These are phyloP conservation scores for Elsinoe australis DNA, from an alignment of 2,329 filamentous ascomycete genomes.

Conservation along the genomic window DNA sequence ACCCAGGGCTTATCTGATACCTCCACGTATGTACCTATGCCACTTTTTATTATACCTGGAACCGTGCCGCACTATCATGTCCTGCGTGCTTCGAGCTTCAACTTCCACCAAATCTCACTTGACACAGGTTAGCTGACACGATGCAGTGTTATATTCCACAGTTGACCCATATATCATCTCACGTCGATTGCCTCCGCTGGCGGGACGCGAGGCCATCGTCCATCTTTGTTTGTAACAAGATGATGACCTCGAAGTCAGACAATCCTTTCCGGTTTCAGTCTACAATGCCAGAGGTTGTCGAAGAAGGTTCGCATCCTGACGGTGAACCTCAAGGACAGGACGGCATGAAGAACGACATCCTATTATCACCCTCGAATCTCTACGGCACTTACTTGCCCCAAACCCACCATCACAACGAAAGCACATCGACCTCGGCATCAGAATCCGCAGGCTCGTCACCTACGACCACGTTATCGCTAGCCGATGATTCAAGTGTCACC, in stretches of 20 bases:
- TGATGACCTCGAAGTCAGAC: slow-evolving; percentile 9
- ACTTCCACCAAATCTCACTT: too few relatives aligned
- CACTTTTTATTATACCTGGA: neutral
- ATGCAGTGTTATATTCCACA: neutral
- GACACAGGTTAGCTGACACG: too few relatives aligned
- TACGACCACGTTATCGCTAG: slow-evolving; percentile 85
- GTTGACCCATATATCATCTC: neutral
- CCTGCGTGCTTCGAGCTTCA: too few relatives aligned
- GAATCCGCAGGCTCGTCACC: slow-evolving; percentile 91
- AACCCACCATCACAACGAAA: slow-evolving; percentile 63
- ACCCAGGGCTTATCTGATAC: too few relatives aligned
- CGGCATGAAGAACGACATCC: slow-evolving; percentile 2
- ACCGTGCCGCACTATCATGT: slow-evolving; percentile 1
- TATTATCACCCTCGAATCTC: slow-evolving; percentile 5
- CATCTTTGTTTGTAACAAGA: neutral
- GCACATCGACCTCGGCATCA: slow-evolving; percentile 68
- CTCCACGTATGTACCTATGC: slow-evolving; percentile 1
- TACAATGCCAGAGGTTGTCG: slow-evolving; percentile 14
- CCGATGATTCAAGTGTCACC: slow-evolving; percentile 81
- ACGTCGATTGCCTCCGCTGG: neutral
- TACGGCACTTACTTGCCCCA: slow-evolving; percentile 14
- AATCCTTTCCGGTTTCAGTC: slow-evolving; percentile 15
- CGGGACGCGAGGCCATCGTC: neutral
- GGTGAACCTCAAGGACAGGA: slow-evolving; percentile 2
- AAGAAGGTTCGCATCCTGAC: slow-evolving; percentile 5